A percentile compares a stretch with the other conserved stretches of the same genome.
phyloP scores from a whole-genome alignment of 257 asterid genomes.

The Nemophila menziesii region DNA sequence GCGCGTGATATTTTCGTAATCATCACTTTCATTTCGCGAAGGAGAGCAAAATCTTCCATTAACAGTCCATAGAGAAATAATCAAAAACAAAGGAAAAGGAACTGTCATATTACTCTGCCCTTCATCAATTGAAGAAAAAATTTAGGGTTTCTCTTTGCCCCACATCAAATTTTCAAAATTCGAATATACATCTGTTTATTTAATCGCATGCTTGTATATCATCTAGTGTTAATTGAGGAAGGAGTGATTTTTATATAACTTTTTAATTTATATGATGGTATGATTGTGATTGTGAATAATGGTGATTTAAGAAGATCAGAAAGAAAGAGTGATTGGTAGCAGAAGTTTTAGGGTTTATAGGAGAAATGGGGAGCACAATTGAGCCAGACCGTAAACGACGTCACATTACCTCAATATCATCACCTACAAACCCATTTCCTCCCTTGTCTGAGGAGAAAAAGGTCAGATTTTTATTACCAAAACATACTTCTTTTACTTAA shows the following conservation, averaged over 20 bases:
- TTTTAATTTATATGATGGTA: not conserved
- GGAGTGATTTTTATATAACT: no score
- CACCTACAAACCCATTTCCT: constrained; percentile 49
- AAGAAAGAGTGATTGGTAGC: no score
- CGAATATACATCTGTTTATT: not conserved
- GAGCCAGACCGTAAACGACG: constrained; percentile 76
- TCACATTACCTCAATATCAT: constrained; percentile 43
- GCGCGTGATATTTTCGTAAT: no score
- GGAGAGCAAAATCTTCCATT: not conserved
- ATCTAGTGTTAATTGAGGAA: not conserved
- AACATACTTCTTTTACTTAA: no score
- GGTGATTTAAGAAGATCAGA: constrained; percentile 6
- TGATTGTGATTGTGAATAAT: not conserved
- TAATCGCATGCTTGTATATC: not conserved
- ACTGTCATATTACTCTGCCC: not conserved
- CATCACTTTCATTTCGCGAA: not conserved
- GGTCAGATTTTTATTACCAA: constrained; percentile 20
- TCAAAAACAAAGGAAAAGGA: not conserved
- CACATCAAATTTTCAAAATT: not conserved
- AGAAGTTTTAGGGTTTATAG: not conserved
- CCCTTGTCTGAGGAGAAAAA: constrained; percentile 76
- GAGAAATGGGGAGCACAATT: constrained; percentile 67
- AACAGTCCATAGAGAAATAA: not conserved
- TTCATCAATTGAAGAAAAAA: not conserved
- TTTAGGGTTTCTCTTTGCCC: not conserved